Conservation (phyloP, 768 basidiomycete species). For the Leucocoprinus sp. region DNA sequence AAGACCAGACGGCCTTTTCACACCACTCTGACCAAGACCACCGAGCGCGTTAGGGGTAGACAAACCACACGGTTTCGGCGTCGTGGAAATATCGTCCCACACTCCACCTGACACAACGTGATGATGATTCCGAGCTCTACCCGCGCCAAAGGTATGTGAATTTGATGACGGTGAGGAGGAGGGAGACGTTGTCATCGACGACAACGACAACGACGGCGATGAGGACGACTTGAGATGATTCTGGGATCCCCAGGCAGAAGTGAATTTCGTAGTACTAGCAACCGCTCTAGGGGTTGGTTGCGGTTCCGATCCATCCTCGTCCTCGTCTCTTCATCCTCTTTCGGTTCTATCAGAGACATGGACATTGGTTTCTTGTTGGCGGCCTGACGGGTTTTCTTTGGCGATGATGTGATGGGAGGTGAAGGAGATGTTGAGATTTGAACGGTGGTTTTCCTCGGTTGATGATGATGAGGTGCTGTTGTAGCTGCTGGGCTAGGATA, state of each 20-base stretch:
- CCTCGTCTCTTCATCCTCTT: slow-evolving; percentile 6
- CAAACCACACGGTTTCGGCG: neutral
- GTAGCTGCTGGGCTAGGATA: neutral
- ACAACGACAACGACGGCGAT: no score
- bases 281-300: slow-evolving; percentile 3
- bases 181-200: no score
- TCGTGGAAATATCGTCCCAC: slow-evolving; percentile 10
- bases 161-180: slow-evolving; percentile 3
- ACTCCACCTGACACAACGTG: slow-evolving; percentile 2
- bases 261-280: slow-evolving; percentile 1
- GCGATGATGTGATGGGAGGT: neutral
- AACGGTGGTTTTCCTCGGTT: neutral
- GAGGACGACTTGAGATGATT: neutral
- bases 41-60: neutral
- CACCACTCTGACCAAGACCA: neutral
- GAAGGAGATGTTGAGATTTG: neutral
- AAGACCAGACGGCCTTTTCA: slow-evolving; percentile 3
- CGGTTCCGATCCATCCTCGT: neutral
- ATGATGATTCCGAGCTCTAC: neutral
- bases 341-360: neutral
- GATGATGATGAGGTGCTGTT: neutral
- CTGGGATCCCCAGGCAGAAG: neutral
- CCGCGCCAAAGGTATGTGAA: no score
- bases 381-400: neutral
- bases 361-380: slow-evolving; percentile 2